Evolutionary conservation across 495 filamentous ascomycete species (phyloP).

Genomic region (Pseudotulostoma volvatum): DNA sequence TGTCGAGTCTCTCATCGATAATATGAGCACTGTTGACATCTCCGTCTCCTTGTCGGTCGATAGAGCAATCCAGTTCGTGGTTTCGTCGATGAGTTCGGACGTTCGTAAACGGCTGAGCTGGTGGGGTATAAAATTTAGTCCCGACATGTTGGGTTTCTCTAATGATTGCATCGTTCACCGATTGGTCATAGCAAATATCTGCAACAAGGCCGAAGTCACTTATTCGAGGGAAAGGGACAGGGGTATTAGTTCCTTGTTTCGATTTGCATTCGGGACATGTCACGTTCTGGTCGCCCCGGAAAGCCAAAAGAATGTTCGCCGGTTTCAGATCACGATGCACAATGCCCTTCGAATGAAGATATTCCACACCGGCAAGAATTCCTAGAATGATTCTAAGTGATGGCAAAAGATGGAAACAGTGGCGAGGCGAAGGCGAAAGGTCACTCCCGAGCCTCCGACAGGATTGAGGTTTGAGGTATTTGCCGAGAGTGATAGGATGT

Average conservation of each 20-base stretch:
- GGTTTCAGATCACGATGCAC: constrained; percentile 59
- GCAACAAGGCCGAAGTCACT: constrained; percentile 40
- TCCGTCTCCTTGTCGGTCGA: not conserved
- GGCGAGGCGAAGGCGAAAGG: constrained; percentile 13
- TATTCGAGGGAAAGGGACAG: constrained; percentile 26
- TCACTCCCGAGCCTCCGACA: constrained; percentile 1
- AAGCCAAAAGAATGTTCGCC: constrained; percentile 48
- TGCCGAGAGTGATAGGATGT: constrained; percentile 31
- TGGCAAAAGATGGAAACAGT: constrained; percentile 34
- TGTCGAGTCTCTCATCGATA: constrained; percentile 36
- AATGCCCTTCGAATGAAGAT: constrained; percentile 43
- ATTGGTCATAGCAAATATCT: constrained; percentile 31
- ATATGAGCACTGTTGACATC: constrained; percentile 8
- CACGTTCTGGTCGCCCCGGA: constrained; percentile 13
- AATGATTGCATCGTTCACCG: constrained; percentile 2
- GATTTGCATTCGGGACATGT: constrained; percentile 20
- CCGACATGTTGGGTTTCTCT: constrained; percentile 14
- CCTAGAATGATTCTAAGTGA: constrained; percentile 27
- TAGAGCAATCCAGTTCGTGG: too few relatives aligned
- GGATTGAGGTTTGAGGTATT: constrained; percentile 26
- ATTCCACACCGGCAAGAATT: constrained; percentile 36
- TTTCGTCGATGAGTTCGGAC: not conserved
- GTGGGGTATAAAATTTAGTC: constrained; percentile 33
- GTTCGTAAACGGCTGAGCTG: constrained; percentile 1
- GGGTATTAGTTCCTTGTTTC: constrained; percentile 1